Percentiles rank a stretch among this genome's conserved stretches.
These are phyloP conservation scores for Xylaria cubensis DNA, from an alignment of 495 filamentous ascomycete species.

Conservation along the genomic window DNA sequence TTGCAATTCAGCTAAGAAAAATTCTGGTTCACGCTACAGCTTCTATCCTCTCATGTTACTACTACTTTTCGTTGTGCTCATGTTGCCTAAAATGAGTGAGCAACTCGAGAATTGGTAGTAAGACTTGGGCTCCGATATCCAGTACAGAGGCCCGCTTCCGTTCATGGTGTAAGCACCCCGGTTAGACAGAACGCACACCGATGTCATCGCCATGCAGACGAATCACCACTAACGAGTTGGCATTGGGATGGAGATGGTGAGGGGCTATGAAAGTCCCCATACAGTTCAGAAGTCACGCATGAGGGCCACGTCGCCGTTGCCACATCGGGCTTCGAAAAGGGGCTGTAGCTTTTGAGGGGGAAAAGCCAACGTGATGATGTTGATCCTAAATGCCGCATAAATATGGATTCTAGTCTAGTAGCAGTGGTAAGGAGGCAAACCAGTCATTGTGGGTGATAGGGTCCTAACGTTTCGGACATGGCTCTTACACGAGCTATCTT, in stretches of 20 bases:
- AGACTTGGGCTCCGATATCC: neutral
- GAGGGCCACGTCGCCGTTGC: neutral
- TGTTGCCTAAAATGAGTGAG: neutral
- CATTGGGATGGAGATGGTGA: no score
- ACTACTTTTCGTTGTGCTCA: neutral
- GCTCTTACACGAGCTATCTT: neutral
- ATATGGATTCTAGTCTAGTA: neutral
- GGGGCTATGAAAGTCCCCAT: neutral
- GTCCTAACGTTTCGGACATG: neutral
- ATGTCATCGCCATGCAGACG: slow-evolving; percentile 2
- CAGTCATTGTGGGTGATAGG: neutral
- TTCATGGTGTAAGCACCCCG: neutral
- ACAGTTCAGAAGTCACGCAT: neutral
- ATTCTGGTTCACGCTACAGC: no score
- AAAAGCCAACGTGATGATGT: neutral
- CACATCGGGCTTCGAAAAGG: neutral
- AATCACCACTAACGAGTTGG: neutral
- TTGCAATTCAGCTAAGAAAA: neutral
- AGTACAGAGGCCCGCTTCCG: neutral
- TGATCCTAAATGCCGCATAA: neutral
- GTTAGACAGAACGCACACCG: neutral
- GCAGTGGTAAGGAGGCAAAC: neutral
- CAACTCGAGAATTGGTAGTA: no score
- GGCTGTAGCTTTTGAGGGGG: neutral
- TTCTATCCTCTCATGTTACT: no score